phyloP scores from a whole-genome alignment of 2,329 filamentous ascomycete species.

The Ceratocystis variospora region DNA sequence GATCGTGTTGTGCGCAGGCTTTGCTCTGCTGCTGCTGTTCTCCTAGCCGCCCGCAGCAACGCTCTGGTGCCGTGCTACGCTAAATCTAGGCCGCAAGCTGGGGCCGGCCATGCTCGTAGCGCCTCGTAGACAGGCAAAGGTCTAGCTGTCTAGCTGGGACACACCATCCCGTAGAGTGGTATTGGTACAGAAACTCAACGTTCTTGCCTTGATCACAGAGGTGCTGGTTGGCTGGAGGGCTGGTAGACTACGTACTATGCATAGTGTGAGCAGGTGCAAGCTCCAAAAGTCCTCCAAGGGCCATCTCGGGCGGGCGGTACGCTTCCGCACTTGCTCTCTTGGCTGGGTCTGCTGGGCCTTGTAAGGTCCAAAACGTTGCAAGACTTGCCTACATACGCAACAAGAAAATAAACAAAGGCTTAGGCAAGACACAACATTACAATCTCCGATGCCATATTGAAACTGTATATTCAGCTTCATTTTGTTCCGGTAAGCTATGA shows the following conservation, averaged over 20 bases:
- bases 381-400: not conserved
- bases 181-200: too few species aligned
- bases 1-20: not conserved
- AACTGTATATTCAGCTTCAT: not conserved
- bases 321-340: not conserved
- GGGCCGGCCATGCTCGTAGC: too few species aligned
- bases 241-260: not conserved
- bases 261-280: not conserved
- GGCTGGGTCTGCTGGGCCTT: not conserved
- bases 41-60: too few species aligned
- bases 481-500: not conserved
- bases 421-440: not conserved
- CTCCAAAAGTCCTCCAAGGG: not conserved
- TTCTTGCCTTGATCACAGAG: too few species aligned
- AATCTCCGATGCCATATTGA: not conserved
- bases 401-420: not conserved
- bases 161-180: too few species aligned
- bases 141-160: too few species aligned
- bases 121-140: too few species aligned
- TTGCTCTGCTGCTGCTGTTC: too few species aligned
- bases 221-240: too few species aligned
- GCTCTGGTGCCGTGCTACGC: too few species aligned
- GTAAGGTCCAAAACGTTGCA: not conserved
- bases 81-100: too few species aligned
- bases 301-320: not conserved